These are phyloP conservation scores for Colletotrichum magnum DNA, from an alignment of 2,329 filamentous ascomycete genomes.

Conservation along the genomic window DNA sequence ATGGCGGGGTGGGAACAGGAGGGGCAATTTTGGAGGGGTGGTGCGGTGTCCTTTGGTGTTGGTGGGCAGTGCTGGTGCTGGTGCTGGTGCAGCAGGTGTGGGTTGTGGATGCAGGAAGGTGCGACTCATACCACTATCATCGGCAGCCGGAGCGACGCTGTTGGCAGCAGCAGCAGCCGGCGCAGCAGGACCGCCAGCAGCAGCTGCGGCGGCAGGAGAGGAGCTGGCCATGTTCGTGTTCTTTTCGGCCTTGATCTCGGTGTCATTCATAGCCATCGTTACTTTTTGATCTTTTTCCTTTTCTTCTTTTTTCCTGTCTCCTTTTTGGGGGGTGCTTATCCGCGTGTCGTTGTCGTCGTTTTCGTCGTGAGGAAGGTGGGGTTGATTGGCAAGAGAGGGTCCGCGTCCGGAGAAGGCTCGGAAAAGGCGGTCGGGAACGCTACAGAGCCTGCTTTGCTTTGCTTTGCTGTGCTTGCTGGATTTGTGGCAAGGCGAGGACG, in stretches of 20 bases:
- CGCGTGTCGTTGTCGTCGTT: slow-evolving; percentile 55
- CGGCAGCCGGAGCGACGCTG: slow-evolving; percentile 47
- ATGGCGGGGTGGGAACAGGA: slow-evolving; percentile 43
- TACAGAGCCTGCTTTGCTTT: no score
- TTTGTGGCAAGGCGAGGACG: slow-evolving; percentile 6
- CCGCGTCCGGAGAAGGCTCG: slow-evolving; percentile 40
- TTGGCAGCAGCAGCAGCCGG: slow-evolving; percentile 47
- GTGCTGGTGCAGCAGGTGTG: slow-evolving; percentile 23
- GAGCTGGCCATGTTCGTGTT: slow-evolving; percentile 56
- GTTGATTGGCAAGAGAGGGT: slow-evolving; percentile 45
- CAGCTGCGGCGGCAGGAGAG: slow-evolving; percentile 48
- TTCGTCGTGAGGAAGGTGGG: slow-evolving; percentile 40
- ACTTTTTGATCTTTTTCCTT: slow-evolving; percentile 41
- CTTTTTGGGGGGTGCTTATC: not conserved
- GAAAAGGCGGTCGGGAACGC: no score
- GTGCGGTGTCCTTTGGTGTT: slow-evolving; percentile 36
- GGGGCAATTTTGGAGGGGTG: slow-evolving; percentile 48
- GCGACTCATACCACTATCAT: slow-evolving; percentile 57
- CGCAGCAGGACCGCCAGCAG: slow-evolving; percentile 42
- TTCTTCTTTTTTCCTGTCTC: slow-evolving; percentile 25
- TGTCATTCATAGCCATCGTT: slow-evolving; percentile 57
- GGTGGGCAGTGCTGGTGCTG: slow-evolving; percentile 11
- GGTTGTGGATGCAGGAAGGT: slow-evolving; percentile 41
- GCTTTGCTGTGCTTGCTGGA: no score
- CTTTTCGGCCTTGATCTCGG: slow-evolving; percentile 53